Evolutionary conservation across 2,329 filamentous ascomycete species (phyloP).

Genomic region (Clarireedia monteithiana): DNA sequence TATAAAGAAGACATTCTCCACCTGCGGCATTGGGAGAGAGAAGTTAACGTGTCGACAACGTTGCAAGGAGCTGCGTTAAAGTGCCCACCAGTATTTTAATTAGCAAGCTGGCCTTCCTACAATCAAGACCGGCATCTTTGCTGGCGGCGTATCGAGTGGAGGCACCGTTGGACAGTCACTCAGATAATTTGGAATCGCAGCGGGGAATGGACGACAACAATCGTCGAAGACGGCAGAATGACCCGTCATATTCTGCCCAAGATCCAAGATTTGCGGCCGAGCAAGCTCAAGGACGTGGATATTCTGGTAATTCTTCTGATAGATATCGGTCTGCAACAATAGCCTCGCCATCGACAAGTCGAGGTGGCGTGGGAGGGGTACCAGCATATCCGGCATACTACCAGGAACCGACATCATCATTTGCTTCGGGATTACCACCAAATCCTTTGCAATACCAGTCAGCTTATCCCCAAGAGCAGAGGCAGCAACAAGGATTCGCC

Average conservation of each 20-base stretch:
- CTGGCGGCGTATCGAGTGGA: conserved; percentile 57
- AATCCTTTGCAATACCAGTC: conserved; percentile 32
- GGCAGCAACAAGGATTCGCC: conserved; percentile 45
- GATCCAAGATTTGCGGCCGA: conserved; percentile 41
- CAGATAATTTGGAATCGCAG: conserved; percentile 36
- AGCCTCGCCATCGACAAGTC: conserved; percentile 34
- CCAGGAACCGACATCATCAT: conserved; percentile 43
- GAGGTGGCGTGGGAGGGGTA: conserved; percentile 43
- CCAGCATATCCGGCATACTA: conserved; percentile 52
- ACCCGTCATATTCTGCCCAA: conserved; percentile 56
- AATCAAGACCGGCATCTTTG: conserved; percentile 54
- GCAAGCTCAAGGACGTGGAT: conserved; percentile 22
- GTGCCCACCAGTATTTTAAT: conserved; percentile 12
- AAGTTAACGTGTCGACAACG: conserved; percentile 1
- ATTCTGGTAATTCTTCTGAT: conserved; percentile 27
- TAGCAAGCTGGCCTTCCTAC: conserved; percentile 57
- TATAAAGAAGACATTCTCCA: background rate
- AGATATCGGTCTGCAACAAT: conserved; percentile 43
- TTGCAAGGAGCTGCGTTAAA: background rate
- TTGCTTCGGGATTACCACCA: conserved; percentile 32
- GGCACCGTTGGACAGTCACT: conserved; percentile 48
- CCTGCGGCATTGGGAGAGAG: conserved; percentile 1
- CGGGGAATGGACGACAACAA: conserved; percentile 72
- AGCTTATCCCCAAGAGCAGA: conserved; percentile 42
- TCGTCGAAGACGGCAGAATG: conserved; percentile 67